These are phyloP conservation scores for Cryptosporidium ubiquitum DNA, from an alignment of 169 alveolate species.

Conservation along the genomic window DNA sequence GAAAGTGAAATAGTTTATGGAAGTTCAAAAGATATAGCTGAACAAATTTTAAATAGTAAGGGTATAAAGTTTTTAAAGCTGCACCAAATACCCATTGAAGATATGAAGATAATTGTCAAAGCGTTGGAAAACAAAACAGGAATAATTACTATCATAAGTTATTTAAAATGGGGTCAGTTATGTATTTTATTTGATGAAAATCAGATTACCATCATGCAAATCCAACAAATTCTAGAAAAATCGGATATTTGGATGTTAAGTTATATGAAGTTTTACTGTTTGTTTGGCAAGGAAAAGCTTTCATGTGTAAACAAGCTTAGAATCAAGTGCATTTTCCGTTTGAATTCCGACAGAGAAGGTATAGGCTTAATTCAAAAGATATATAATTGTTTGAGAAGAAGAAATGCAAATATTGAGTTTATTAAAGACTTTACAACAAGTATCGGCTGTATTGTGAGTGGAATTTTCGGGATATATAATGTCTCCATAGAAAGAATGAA, in stretches of 20 bases:
- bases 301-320: constrained; percentile 16
- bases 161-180: constrained; percentile 40
- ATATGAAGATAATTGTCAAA: constrained; percentile 18
- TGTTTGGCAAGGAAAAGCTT: constrained; percentile 40
- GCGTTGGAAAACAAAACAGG: constrained; percentile 32
- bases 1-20: constrained; percentile 50
- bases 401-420: constrained; percentile 10
- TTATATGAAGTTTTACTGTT: constrained; percentile 38
- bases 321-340: not conserved
- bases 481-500: constrained; percentile 12
- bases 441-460: constrained; percentile 22
- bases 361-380: not conserved
- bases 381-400: not conserved
- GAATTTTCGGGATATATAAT: constrained; percentile 52
- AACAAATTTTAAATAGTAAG: not conserved
- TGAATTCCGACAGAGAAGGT: constrained; percentile 19
- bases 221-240: constrained; percentile 2
- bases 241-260: constrained; percentile 15
- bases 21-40: constrained; percentile 29
- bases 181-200: constrained; percentile 57
- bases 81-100: not conserved
- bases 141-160: constrained; percentile 33
- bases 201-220: constrained; percentile 7
- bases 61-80: constrained; percentile 8
- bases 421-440: constrained; percentile 16